phyloP scores from a whole-genome alignment of 257 asterid species.

The Verbena officinalis region DNA sequence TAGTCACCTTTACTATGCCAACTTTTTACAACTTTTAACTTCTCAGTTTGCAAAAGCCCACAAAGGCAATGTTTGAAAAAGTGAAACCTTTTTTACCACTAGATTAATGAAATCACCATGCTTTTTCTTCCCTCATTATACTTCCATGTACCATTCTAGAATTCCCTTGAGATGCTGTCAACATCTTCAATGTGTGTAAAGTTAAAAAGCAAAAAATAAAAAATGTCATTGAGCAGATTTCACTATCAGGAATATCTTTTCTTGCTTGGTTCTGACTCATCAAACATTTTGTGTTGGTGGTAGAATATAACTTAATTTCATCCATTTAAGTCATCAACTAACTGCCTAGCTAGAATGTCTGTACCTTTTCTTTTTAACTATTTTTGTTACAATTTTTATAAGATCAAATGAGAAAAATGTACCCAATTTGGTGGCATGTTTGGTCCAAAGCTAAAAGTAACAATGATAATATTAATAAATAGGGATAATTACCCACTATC shows the following conservation, averaged over 20 bases:
- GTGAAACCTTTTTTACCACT: neutral
- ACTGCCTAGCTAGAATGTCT: too few species aligned
- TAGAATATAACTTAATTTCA: neutral
- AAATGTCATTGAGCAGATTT: neutral
- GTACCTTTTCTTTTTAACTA: too few species aligned
- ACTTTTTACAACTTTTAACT: too few species aligned
- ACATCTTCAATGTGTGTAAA: neutral
- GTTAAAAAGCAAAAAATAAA: neutral
- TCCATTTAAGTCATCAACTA: neutral
- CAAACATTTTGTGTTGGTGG: neutral
- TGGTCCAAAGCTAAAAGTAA: neutral
- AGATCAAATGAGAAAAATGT: neutral
- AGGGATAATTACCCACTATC: too few species aligned
- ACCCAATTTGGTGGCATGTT: constrained; percentile 24
- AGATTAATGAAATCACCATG: neutral
- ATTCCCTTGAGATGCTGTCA: neutral
- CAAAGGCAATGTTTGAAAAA: neutral
- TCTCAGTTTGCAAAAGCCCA: too few species aligned
- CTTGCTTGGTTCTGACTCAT: neutral
- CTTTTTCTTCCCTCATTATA: neutral
- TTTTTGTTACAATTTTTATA: too few species aligned
- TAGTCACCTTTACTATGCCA: too few species aligned
- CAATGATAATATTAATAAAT: too few species aligned
- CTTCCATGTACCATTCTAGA: neutral
- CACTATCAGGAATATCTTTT: neutral